These are phyloP conservation scores for Heliamphora pulchella DNA, from an alignment of 179 eudicot genomes.

Conservation along the genomic window DNA sequence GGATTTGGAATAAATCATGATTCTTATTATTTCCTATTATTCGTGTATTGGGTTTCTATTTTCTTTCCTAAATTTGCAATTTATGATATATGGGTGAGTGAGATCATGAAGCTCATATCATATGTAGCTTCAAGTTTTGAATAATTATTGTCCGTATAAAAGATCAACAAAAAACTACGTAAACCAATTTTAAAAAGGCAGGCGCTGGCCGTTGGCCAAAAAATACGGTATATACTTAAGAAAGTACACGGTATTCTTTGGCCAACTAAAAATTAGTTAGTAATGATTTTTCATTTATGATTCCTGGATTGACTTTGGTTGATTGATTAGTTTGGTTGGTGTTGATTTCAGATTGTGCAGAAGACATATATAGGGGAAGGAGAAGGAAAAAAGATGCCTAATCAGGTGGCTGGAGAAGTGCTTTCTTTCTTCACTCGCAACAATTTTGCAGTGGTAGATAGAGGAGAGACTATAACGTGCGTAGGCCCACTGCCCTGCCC, in stretches of 20 bases:
- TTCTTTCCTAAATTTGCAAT: neutral
- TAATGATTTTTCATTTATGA: too few species aligned
- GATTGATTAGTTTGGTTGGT: neutral
- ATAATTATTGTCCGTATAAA: too few species aligned
- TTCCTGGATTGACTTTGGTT: too few species aligned
- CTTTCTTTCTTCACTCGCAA: constrained; percentile 87
- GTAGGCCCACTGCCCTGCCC: neutral
- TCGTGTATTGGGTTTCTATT: neutral
- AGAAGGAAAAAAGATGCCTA: constrained; percentile 51
- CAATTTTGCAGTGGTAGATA: constrained; percentile 70
- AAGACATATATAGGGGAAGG: constrained; percentile 62
- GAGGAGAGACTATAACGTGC: constrained; percentile 95
- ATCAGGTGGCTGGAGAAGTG: constrained; percentile 77
- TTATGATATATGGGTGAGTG: neutral
- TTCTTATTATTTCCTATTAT: neutral
- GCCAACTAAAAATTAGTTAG: too few species aligned
- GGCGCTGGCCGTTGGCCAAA: too few species aligned
- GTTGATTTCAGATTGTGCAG: constrained; percentile 52
- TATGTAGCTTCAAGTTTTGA: too few species aligned
- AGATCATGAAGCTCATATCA: neutral
- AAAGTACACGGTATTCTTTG: too few species aligned
- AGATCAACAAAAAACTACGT: too few species aligned
- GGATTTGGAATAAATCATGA: neutral
- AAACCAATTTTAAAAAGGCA: too few species aligned
- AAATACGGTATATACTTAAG: too few species aligned